These are phyloP conservation scores for Sutorius australiensis DNA, from an alignment of 768 basidiomycete species.

Conservation along the genomic window DNA sequence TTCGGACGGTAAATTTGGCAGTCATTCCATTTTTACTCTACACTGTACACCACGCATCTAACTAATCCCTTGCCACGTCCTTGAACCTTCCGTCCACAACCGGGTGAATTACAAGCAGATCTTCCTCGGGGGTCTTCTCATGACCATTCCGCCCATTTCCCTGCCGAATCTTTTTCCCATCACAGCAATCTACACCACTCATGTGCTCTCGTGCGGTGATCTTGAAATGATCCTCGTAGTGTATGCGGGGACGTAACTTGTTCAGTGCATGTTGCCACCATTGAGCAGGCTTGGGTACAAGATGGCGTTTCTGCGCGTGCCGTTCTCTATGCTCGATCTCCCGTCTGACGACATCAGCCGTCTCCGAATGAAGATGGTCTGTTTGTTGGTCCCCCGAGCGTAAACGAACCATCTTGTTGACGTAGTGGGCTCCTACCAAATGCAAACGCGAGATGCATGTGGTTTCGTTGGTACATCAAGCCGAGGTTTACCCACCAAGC, in stretches of 20 bases:
- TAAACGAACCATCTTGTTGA: conserved; percentile 57
- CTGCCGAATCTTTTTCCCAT: conserved; percentile 48
- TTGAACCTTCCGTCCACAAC: conserved; percentile 63
- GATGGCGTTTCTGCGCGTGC: conserved; percentile 22
- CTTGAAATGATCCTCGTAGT: conserved; percentile 57
- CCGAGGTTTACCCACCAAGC: conserved; percentile 48
- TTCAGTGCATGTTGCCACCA: conserved; percentile 50
- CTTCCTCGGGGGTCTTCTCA: conserved; percentile 33
- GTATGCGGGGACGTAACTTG: conserved; percentile 45
- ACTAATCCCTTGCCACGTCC: conserved; percentile 42
- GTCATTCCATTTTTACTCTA: conserved; percentile 4
- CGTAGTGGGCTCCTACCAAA: conserved; percentile 64
- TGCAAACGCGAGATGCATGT: conserved; percentile 8
- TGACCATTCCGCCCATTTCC: conserved; percentile 25
- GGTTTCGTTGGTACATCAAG: background rate
- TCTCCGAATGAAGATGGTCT: conserved; percentile 41
- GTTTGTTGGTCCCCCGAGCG: conserved; percentile 23
- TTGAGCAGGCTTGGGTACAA: conserved; percentile 29
- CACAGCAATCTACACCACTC: conserved; percentile 70
- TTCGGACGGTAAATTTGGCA: background rate
- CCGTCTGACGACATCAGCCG: conserved; percentile 42
- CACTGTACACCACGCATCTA: conserved; percentile 10
- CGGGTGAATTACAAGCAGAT: conserved; percentile 58
- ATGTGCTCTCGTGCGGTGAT: conserved; percentile 70
- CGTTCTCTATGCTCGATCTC: conserved; percentile 41